Base-by-base conservation (phyloP, 495 filamentous ascomycete species). In the Alectoria sarmentosa region DNA sequence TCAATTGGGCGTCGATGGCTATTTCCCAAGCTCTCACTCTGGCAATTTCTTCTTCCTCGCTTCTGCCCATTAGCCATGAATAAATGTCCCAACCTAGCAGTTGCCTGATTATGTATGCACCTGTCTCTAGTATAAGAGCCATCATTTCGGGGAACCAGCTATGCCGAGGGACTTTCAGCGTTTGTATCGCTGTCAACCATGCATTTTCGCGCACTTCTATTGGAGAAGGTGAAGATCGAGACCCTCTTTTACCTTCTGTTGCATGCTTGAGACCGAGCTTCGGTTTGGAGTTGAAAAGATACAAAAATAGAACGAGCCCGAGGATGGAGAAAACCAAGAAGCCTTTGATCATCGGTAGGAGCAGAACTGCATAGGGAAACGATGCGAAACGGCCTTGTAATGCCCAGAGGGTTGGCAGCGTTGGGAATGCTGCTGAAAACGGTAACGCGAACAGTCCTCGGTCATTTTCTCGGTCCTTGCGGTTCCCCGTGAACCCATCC, bases 171-270 rank as follows among this genome's bases (percentile, higher is more conserved):
- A 98, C 88, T 80, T 92, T 95, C 19, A 96, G 90, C 28, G 89
- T 91, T 76, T 97, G 93, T 65, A 97, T 87, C 6, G 93, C 92
- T 3, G 93, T 97, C 58, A 96, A 84, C 92, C 93, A 97, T 37
- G 93, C 93, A 71, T 90, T 89, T 65, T 88, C 84, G 59, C 92
- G 87, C 60, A 95, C 90, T 66, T 93, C 88, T 59, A 93, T 87
- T 10, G 93, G 86, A 3, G 91, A 92, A 19, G 90, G 88, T 4
- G 89, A 90, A 2, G 88, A 88, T 60, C 78, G 84, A 41, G 37
- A 69, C 60, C 62, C 79, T 74, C 34, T 76, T 67, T 74, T 44
- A 26, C 26, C 28, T 15, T 28, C 26, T 26, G 39, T 68, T 36
- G 41, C 34, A 28, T 28, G 48, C 23, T 41, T 69, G 67, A 79